Conservation (phyloP, 2,329 filamentous ascomycete species). For the Colletotrichum lupini region DNA sequence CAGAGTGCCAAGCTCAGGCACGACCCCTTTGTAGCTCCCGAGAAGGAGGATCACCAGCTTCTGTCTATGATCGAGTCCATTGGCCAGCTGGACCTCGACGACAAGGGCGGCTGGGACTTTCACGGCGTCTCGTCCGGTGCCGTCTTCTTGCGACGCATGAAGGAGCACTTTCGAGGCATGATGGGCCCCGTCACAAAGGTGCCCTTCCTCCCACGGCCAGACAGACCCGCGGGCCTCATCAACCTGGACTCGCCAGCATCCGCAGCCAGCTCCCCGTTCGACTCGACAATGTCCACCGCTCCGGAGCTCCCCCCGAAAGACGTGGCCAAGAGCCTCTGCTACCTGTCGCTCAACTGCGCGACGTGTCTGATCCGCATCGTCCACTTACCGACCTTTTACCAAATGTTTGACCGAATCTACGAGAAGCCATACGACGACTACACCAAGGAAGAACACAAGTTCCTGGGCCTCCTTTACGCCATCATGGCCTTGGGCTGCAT, state of each 20-base stretch:
- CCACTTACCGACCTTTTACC: constrained; percentile 84
- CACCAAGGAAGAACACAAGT: constrained; percentile 72
- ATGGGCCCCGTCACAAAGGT: constrained; percentile 72
- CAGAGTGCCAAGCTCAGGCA: constrained; percentile 55
- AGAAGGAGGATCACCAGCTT: constrained; percentile 76
- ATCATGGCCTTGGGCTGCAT: constrained; percentile 79
- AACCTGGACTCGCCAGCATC: constrained; percentile 76
- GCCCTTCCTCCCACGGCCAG: constrained; percentile 66
- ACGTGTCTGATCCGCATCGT: constrained; percentile 75
- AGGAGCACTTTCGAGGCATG: constrained; percentile 85
- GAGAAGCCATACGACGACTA: constrained; percentile 72
- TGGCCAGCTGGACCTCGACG: constrained; percentile 90
- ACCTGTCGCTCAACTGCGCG: constrained; percentile 66
- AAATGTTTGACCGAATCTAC: constrained; percentile 82
- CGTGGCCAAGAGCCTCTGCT: constrained; percentile 63
- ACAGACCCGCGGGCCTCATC: constrained; percentile 59
- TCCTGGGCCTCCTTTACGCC: constrained; percentile 77
- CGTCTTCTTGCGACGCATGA: constrained; percentile 87
- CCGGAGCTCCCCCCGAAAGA: constrained; percentile 77
- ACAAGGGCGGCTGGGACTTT: constrained; percentile 93
- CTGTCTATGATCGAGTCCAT: constrained; percentile 96
- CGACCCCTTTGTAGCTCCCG: constrained; percentile 45
- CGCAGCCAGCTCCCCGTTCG: constrained; percentile 71
- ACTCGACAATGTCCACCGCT: constrained; percentile 62
- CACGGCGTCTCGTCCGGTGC: constrained; percentile 93